Percentiles rank a stretch among this genome's conserved stretches.
phyloP scores from a whole-genome alignment of 2,329 filamentous ascomycete species.

The Colletotrichum abscissum region DNA sequence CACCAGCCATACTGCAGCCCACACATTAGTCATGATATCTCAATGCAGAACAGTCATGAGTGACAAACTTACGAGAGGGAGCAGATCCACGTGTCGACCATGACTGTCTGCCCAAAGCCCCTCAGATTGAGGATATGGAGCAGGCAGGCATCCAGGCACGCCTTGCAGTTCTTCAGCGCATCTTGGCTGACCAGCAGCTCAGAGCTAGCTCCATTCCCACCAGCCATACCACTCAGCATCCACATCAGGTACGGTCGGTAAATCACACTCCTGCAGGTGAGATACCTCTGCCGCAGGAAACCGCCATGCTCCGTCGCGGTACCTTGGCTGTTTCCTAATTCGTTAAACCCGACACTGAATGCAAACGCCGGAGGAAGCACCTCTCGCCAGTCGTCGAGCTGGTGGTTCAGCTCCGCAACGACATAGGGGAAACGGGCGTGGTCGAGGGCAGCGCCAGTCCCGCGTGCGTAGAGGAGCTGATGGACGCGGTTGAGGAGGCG shows the following conservation, averaged over 20 bases:
- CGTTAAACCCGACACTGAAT: constrained; percentile 49
- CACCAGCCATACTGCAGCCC: constrained; percentile 55
- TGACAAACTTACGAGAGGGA: constrained; percentile 57
- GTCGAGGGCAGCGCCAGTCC: constrained; percentile 56
- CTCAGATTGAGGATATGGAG: constrained; percentile 60
- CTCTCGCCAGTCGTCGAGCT: constrained; percentile 61
- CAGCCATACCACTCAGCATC: constrained; percentile 54
- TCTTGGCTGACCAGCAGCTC: constrained; percentile 43
- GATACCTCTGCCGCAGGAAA: constrained; percentile 61
- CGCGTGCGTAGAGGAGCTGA: constrained; percentile 59
- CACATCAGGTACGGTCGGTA: constrained; percentile 63
- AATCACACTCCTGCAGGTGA: constrained; percentile 64
- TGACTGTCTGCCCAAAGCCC: constrained; percentile 60
- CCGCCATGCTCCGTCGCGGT: constrained; percentile 55
- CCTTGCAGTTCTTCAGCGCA: constrained; percentile 53
- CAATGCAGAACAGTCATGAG: neutral
- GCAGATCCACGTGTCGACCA: constrained; percentile 67
- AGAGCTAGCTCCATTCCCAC: constrained; percentile 39
- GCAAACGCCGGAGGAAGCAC: constrained; percentile 55
- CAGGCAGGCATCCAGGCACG: constrained; percentile 59
- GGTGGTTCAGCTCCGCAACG: constrained; percentile 59
- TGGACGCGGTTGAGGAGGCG: constrained; percentile 60
- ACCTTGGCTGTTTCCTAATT: constrained; percentile 37
- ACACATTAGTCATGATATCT: neutral
- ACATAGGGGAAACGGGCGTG: constrained; percentile 58